Evolutionary conservation across 2,329 filamentous ascomycete species (phyloP), one percentile per base, ranked within the genome.

Genomic region (Arthroderma sp.): DNA sequence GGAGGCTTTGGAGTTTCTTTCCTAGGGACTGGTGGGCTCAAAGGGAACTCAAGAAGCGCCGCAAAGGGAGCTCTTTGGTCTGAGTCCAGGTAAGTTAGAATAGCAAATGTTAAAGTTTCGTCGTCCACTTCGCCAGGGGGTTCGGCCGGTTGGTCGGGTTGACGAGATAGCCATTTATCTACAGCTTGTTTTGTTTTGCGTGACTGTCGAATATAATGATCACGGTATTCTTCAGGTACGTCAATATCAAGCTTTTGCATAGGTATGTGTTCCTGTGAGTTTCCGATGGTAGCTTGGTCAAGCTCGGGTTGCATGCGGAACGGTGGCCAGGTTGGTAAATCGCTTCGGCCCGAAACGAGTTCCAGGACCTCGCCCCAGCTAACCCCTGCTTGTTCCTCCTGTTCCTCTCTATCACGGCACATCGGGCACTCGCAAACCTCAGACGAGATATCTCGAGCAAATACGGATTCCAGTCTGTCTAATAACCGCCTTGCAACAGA

Each of bases 361-460:
- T 98, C 93, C 23, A 98, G 74, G 11, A 97, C 90, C 68, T 97
- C 91, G 8, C 93, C 91, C 91, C 91, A 98, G 61, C 88, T 93
- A 31, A 96, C 78, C 1, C 90, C 91, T 4, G 65, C 65, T 57
- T 78, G 80, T 61, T 83, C 81, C 37, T 75, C 74, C 28, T 79
- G 72, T 53, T 73, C 66, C 15, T 85, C 80, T 38, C 84, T 79
- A 38, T 81, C 74, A 51, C 85, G 81, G 67, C 91, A 97, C 77
- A 96, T 88, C 57, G 93, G 77, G 70, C 91, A 97, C 44, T 78
- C 76, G 69, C 91, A 97, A n/a, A 85, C 83, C 66, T 95, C 84
- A 0, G 84, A 84, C 0, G 91, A 91, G 37, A 98, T 84, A 66
- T 97, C 91, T 59, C 93, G 81, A 1, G 90, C 91, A 71, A 98